Percentiles rank a stretch among this genome's conserved stretches.
Evolutionary conservation across 2,329 filamentous ascomycete species (phyloP).

Genomic region (Aspergillus awamori): DNA sequence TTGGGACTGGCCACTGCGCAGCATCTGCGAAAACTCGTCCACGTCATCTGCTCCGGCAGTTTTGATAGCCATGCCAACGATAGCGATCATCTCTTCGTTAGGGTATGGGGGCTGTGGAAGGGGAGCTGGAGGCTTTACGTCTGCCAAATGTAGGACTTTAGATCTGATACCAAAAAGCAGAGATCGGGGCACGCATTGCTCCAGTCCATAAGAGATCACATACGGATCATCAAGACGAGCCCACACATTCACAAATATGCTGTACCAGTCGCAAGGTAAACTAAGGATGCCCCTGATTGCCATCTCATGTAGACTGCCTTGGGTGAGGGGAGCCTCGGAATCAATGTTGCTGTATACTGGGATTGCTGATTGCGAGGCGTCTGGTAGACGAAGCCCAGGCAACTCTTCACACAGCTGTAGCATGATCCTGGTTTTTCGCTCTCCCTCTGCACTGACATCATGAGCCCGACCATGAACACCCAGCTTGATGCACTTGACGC

Average conservation of each 20-base stretch:
- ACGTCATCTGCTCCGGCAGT: slow-evolving; percentile 37
- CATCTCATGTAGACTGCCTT: slow-evolving; percentile 31
- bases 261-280: slow-evolving; percentile 40
- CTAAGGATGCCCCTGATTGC: slow-evolving; percentile 41
- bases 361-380: slow-evolving; percentile 30
- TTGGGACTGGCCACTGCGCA: slow-evolving; percentile 32
- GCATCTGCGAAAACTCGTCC: slow-evolving; percentile 37
- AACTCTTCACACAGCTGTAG: slow-evolving; percentile 30
- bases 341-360: slow-evolving; percentile 16
- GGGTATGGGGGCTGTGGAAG: neutral
- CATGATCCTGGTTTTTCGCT: neutral
- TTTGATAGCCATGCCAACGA: slow-evolving; percentile 41
- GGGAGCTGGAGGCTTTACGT: neutral
- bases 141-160: neutral
- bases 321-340: slow-evolving; percentile 9
- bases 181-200: slow-evolving; percentile 41
- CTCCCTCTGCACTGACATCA: neutral
- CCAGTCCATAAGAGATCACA: slow-evolving; percentile 42
- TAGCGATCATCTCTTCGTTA: slow-evolving; percentile 26
- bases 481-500: neutral
- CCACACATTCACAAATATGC: slow-evolving; percentile 29
- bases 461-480: neutral
- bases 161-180: slow-evolving; percentile 9
- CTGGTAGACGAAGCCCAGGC: slow-evolving; percentile 36
- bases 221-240: slow-evolving; percentile 9